Percentiles rank a stretch among this genome's conserved stretches.
These are phyloP conservation scores for Curvularia verruculosa DNA, from an alignment of 2,329 filamentous ascomycete species.

Conservation along the genomic window DNA sequence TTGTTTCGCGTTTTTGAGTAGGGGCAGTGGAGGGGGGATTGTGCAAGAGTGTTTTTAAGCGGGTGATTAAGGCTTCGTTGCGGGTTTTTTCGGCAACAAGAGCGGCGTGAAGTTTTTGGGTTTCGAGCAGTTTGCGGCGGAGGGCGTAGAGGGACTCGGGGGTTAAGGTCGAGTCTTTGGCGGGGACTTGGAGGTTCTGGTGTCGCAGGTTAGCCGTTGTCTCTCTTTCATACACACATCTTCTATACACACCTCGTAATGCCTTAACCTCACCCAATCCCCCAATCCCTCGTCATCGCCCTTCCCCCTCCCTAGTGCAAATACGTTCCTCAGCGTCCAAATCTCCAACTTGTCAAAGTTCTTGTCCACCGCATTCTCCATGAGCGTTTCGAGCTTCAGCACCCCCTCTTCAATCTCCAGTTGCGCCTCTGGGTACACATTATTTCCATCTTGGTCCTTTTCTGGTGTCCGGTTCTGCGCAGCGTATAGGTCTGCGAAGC, in stretches of 20 bases:
- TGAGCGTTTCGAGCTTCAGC: constrained; percentile 57
- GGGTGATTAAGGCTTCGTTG: constrained; percentile 73
- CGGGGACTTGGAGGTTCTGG: constrained; percentile 36
- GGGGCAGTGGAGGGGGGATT: constrained; percentile 5
- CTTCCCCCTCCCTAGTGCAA: constrained; percentile 61
- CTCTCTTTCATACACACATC: not conserved
- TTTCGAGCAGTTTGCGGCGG: constrained; percentile 76
- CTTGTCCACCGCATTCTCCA: constrained; percentile 57
- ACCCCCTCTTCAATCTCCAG: constrained; percentile 84
- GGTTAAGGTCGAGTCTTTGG: constrained; percentile 56
- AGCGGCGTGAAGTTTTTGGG: constrained; percentile 73
- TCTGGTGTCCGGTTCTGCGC: constrained; percentile 54
- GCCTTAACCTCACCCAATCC: constrained; percentile 78
- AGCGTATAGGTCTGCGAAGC: constrained; percentile 67
- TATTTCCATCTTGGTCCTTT: constrained; percentile 50
- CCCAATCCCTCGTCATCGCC: constrained; percentile 61
- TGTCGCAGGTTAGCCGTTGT: no score
- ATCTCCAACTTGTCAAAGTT: constrained; percentile 66
- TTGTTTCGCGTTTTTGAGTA: constrained; percentile 25
- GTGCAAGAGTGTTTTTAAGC: constrained; percentile 64
- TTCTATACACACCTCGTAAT: constrained; percentile 71
- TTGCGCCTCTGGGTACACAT: constrained; percentile 57
- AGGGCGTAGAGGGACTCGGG: constrained; percentile 73
- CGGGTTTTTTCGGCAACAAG: constrained; percentile 72
- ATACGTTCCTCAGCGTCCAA: constrained; percentile 81